Percentiles rank a stretch among this genome's conserved stretches.
phyloP scores from a whole-genome alignment of 305 asterid species.

The Ruellia speciosa region DNA sequence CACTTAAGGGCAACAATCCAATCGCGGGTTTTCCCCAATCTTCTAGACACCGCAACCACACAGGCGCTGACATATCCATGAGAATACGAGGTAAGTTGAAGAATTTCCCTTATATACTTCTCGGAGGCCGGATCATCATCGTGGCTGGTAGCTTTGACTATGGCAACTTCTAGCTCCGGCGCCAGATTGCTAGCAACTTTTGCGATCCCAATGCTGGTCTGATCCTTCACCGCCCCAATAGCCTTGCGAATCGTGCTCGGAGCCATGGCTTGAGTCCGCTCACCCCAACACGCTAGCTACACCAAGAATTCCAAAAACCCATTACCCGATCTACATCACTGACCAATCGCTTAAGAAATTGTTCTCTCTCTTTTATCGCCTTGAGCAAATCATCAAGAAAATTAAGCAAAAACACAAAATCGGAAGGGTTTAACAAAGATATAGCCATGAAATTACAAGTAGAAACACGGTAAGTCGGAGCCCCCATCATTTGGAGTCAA shows the following conservation, averaged over 20 bases:
- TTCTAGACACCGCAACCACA: slow-evolving; percentile 46
- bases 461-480: background rate
- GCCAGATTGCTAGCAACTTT: slow-evolving; percentile 84
- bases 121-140: slow-evolving; percentile 92
- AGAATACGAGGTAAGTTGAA: slow-evolving; percentile 59
- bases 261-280: slow-evolving; percentile 48
- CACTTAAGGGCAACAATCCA: slow-evolving; percentile 95
- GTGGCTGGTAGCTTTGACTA: slow-evolving; percentile 91
- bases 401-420: background rate
- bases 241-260: slow-evolving; percentile 89
- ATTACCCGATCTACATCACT: background rate
- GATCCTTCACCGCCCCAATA: slow-evolving; percentile 94
- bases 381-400: background rate
- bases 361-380: background rate
- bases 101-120: slow-evolving; percentile 67
- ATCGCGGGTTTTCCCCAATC: slow-evolving; percentile 84
- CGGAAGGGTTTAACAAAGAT: background rate
- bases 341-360: background rate
- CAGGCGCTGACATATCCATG: slow-evolving; percentile 76
- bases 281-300: slow-evolving; percentile 13
- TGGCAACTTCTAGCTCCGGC: slow-evolving; percentile 87
- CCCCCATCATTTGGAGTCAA: background rate
- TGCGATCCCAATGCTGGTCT: slow-evolving; percentile 84
- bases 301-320: slow-evolving; percentile 6
- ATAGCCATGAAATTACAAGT: background rate